Percentiles rank a stretch among this genome's conserved stretches.
Conservation (phyloP, 176 grass and related monocot species). For the Urochloa ruziziensis region DNA sequence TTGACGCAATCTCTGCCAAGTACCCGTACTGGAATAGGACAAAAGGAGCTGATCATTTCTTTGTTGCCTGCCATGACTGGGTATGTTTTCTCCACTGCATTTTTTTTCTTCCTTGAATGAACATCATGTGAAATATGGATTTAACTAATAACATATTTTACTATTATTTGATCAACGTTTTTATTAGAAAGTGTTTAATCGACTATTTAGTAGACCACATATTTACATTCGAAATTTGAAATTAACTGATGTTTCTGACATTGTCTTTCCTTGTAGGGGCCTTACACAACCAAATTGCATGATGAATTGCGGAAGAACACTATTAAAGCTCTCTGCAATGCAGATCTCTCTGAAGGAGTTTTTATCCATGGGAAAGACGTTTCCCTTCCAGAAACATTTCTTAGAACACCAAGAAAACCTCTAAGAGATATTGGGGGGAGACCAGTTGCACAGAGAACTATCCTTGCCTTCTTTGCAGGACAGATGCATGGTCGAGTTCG, state of each 20-base stretch:
- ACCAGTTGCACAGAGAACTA: slow-evolving; percentile 53
- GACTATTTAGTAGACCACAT: neutral
- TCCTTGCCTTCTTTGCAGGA: slow-evolving; percentile 86
- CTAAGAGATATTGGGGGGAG: slow-evolving; percentile 61
- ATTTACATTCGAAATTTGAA: neutral
- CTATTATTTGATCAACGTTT: neutral
- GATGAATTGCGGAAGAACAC: slow-evolving; percentile 67
- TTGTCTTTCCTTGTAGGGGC: slow-evolving; percentile 38
- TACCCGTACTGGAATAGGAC: slow-evolving; percentile 86
- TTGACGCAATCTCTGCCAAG: slow-evolving; percentile 73
- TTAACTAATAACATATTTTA: neutral
- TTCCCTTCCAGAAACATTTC: slow-evolving; percentile 83
- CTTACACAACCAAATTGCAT: slow-evolving; percentile 76
- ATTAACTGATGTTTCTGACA: neutral
- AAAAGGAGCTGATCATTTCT: slow-evolving; percentile 88
- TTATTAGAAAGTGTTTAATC: neutral
- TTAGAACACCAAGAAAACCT: slow-evolving; percentile 74
- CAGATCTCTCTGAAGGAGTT: slow-evolving; percentile 72
- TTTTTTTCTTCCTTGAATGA: neutral
- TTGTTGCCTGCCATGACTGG: slow-evolving; percentile 96
- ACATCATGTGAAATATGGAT: neutral
- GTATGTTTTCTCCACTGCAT: slow-evolving; percentile 43
- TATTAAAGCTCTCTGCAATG: slow-evolving; percentile 88
- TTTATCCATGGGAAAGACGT: slow-evolving; percentile 81
- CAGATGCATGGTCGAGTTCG: slow-evolving; percentile 93